phyloP scores from a whole-genome alignment of 768 basidiomycete species.

The Lactarius quietus region DNA sequence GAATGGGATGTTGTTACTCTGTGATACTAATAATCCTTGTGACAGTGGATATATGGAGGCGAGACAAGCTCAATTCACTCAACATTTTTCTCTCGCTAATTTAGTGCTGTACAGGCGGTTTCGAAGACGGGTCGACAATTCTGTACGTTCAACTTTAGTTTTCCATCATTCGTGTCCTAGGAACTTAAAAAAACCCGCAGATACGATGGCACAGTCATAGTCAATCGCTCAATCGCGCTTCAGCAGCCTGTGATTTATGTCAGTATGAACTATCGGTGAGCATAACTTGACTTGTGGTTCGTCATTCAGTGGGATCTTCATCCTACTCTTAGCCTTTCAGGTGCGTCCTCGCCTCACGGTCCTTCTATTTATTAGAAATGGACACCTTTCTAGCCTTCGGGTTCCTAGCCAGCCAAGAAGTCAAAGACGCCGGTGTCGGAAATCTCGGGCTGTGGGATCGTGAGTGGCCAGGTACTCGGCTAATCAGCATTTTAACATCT shows the following conservation, averaged over 20 bases:
- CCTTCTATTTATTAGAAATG: too few relatives aligned
- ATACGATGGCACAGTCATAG: constrained; percentile 17
- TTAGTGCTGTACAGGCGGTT: neutral
- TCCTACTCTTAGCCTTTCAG: constrained; percentile 5
- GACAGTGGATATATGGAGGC: neutral
- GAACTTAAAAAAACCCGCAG: too few relatives aligned
- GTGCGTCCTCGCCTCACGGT: neutral
- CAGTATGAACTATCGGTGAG: constrained; percentile 30
- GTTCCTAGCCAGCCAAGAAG: too few relatives aligned
- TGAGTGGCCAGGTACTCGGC: too few relatives aligned
- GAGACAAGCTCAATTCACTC: neutral
- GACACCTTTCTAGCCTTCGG: constrained; percentile 27
- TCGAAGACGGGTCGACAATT: neutral
- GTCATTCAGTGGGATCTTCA: neutral
- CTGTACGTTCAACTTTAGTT: neutral
- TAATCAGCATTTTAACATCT: too few relatives aligned
- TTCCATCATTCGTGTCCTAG: too few relatives aligned
- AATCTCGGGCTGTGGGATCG: too few relatives aligned
- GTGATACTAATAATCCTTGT: neutral
- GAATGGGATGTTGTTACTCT: neutral
- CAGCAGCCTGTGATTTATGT: constrained; percentile 29
- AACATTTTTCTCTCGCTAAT: neutral
- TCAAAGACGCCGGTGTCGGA: too few relatives aligned
- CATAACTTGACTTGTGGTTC: neutral
- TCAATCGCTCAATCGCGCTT: constrained; percentile 26